These are phyloP conservation scores for Abrus pulchellus DNA, from an alignment of 306 rosid species.

Conservation along the genomic window DNA sequence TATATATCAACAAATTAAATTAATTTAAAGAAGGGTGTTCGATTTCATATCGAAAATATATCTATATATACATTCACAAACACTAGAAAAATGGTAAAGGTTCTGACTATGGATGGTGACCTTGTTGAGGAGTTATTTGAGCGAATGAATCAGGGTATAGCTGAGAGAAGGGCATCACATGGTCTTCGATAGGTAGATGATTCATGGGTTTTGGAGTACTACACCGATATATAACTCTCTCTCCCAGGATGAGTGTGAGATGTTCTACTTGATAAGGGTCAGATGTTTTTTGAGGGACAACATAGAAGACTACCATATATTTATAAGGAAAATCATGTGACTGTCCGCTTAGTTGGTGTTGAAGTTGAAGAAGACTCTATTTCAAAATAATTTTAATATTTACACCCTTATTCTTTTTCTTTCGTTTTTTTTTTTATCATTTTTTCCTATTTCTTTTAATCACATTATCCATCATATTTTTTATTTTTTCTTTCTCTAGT, in stretches of 20 bases:
- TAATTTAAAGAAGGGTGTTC: background rate
- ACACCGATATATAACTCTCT: background rate
- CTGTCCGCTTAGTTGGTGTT: constrained; percentile 1
- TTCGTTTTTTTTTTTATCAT: too few relatives aligned
- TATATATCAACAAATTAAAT: background rate
- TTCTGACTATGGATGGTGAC: constrained; percentile 43
- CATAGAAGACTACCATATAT: constrained; percentile 39
- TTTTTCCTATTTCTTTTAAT: too few relatives aligned
- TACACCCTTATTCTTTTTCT: too few relatives aligned
- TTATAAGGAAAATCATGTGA: constrained; percentile 57
- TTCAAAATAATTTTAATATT: background rate
- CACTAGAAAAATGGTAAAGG: background rate
- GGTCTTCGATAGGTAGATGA: constrained; percentile 46
- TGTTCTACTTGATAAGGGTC: constrained; percentile 31
- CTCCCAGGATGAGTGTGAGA: constrained; percentile 30
- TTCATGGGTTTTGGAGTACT: constrained; percentile 32
- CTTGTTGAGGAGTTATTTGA: constrained; percentile 63
- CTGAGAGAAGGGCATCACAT: constrained; percentile 57
- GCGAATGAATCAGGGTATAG: constrained; percentile 51
- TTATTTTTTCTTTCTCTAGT: too few relatives aligned
- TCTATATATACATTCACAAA: background rate
- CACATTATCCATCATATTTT: too few relatives aligned
- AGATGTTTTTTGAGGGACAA: constrained; percentile 47
- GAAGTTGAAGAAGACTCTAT: background rate
- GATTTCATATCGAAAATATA: background rate